Conservation (phyloP, 1,284 basidiomycete species). For the Austroboletus niveus region DNA sequence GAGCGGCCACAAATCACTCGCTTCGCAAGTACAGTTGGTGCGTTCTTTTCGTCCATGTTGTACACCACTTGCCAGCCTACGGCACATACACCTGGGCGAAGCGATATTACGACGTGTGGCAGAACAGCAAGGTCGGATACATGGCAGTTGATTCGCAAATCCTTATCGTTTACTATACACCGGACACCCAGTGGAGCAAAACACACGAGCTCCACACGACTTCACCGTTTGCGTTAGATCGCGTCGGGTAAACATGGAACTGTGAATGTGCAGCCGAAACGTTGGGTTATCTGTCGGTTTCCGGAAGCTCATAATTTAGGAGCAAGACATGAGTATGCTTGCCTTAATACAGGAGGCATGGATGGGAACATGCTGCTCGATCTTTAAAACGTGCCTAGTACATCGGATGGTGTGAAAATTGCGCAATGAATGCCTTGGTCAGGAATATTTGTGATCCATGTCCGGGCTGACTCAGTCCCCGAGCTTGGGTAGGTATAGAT, state of each 20-base stretch:
- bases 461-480: conserved; percentile 17
- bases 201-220: too few species aligned
- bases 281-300: too few species aligned
- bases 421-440: too few species aligned
- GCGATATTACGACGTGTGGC: conserved; percentile 57
- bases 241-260: too few species aligned
- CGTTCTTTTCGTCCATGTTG: conserved; percentile 31
- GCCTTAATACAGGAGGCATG: too few species aligned
- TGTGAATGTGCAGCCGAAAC: too few species aligned
- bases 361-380: too few species aligned
- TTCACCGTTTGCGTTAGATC: too few species aligned
- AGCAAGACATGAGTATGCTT: too few species aligned
- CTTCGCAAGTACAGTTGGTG: conserved; percentile 75
- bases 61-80: conserved; percentile 62
- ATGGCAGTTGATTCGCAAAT: conserved; percentile 39
- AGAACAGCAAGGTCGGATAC: conserved; percentile 82
- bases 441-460: conserved; percentile 13
- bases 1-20: conserved; percentile 80
- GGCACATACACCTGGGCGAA: conserved; percentile 84
- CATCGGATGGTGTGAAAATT: neutral
- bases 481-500: neutral
- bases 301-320: too few species aligned
- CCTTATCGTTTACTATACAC: conserved; percentile 12
- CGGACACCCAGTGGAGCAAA: too few species aligned
- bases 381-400: too few species aligned